A percentile compares a stretch with the other conserved stretches of the same genome.
phyloP scores from a whole-genome alignment of 768 basidiomycete species.

The Lentinula sp. region DNA sequence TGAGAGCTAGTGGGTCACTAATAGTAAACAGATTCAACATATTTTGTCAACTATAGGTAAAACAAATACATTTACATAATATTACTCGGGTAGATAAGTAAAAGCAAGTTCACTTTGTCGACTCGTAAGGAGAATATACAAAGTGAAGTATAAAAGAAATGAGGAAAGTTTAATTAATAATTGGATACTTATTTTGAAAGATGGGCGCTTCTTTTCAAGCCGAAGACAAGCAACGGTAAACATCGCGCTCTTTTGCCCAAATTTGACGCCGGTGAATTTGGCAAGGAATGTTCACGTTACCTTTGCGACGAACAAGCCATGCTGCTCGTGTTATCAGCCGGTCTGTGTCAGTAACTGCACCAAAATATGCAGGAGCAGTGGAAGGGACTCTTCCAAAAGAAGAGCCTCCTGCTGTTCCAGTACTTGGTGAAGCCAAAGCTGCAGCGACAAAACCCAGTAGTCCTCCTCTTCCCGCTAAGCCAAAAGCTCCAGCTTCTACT shows the following conservation, averaged over 20 bases:
- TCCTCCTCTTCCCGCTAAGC: background rate
- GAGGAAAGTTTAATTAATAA: too few relatives aligned
- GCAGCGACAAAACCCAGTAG: background rate
- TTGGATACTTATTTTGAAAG: background rate
- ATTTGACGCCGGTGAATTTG: background rate
- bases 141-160: too few relatives aligned
- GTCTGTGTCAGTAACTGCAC: background rate
- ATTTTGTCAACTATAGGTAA: too few relatives aligned
- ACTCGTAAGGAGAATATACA: too few relatives aligned
- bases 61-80: too few relatives aligned
- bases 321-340: background rate
- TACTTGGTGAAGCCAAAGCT: background rate
- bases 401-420: background rate
- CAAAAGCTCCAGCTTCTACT: background rate
- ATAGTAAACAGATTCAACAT: too few relatives aligned
- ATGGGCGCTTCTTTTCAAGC: background rate
- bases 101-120: too few relatives aligned
- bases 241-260: background rate
- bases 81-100: too few relatives aligned
- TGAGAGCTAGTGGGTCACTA: too few relatives aligned
- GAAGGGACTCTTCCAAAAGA: background rate
- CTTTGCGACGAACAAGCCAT: background rate
- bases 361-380: background rate
- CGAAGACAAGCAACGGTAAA: background rate
- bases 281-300: background rate